Base-by-base conservation (phyloP, 2,329 filamentous ascomycete species). In the Talaromyces sp. region DNA sequence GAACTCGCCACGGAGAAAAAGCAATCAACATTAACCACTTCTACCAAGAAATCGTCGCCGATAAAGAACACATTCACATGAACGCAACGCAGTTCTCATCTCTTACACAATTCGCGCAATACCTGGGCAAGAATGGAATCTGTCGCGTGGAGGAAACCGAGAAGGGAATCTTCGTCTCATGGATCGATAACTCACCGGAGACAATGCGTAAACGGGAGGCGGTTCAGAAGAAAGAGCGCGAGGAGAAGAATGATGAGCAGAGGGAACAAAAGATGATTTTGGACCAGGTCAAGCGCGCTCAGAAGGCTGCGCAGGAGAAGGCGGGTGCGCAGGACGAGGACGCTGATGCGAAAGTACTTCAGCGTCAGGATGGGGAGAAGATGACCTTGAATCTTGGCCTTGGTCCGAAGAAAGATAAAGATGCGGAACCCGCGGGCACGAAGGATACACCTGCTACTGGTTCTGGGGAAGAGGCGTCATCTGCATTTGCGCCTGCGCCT, bases 151-250 rank as follows among this genome's bases (percentile, higher is more conserved):
- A 97, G 72, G 93, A 97, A 71, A 90, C 86, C 36, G 86, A 89
- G 57, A 93, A 96, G 71, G 94, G 72, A 1, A 65, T 97, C 36
- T 88, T 91, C 65, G 86, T 99, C 49, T 81, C 88, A 1, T 99
- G 92, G 90, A 87, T 97, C 52, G 93, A 99, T 67, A 91, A 93
- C 64, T 92, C 88, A 32, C 90, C 91, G 0, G 93, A 96, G 51
- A 90, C 91, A 1, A 75, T 97, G 59, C 81, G 85, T 63, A 78
- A 92, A 46, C 85, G 90, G 57, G 93, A 97, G 60, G 90, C 90
- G 22, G 80, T 97, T 44, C 79, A 87, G 61, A 86, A 87, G 68
- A 93, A 91, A 71, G 92, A 97, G 71, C 83, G 89, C 50, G 86
- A 92, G 72, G 92, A 97, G 65, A 90, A 89, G 62, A 91, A 91